These are phyloP conservation scores for Macadamia tetraphylla DNA, from an alignment of 164 flowering plant genomes.

Conservation along the genomic window DNA sequence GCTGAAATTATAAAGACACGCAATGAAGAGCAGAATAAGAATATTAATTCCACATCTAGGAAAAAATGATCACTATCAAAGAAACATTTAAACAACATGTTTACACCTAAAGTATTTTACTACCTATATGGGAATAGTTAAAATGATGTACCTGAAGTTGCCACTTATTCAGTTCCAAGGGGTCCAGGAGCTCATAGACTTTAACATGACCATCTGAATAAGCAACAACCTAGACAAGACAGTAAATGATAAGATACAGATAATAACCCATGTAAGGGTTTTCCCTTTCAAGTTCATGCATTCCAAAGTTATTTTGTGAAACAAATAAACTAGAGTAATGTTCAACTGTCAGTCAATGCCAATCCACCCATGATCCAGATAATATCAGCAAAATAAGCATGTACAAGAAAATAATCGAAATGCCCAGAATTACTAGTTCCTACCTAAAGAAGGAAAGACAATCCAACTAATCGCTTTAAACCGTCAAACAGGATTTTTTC, in stretches of 20 bases:
- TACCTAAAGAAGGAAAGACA: too few relatives aligned
- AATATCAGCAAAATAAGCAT: too few relatives aligned
- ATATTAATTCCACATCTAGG: not conserved
- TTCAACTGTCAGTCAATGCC: too few relatives aligned
- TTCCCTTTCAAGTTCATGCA: not conserved
- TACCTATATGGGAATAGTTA: not conserved
- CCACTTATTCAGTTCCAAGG: constrained; percentile 75
- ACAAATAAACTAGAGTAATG: not conserved
- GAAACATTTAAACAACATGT: not conserved
- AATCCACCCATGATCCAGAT: too few relatives aligned
- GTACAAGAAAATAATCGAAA: too few relatives aligned
- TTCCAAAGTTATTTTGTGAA: too few relatives aligned
- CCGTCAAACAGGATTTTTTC: too few relatives aligned
- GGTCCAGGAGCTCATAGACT: constrained; percentile 77
- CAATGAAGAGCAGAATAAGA: too few relatives aligned
- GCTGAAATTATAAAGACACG: too few relatives aligned
- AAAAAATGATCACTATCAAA: not conserved
- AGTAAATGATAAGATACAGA: not conserved
- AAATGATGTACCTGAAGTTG: constrained; percentile 74
- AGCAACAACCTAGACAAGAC: constrained; percentile 55
- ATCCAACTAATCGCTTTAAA: too few relatives aligned
- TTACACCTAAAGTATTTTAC: too few relatives aligned
- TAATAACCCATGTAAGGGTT: not conserved
- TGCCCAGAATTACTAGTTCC: too few relatives aligned
- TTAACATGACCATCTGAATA: constrained; percentile 74